A percentile compares a stretch with the other conserved stretches of the same genome.
Evolutionary conservation across 805 yeast species (phyloP).

Genomic region (Kurtzmaniella cleridarum): DNA sequence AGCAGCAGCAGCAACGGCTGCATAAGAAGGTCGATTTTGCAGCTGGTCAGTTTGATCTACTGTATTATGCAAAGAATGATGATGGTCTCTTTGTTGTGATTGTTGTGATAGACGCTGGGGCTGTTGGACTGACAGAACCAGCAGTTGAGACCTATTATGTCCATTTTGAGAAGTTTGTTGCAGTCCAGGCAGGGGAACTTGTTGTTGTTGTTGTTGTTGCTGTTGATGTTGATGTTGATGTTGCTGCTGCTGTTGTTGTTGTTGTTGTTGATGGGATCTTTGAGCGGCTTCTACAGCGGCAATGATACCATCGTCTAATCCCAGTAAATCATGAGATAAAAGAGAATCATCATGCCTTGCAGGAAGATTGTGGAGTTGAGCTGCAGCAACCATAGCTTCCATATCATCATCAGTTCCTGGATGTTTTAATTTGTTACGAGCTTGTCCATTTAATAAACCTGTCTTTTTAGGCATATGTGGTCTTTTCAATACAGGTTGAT

Average conservation of each 20-base stretch:
- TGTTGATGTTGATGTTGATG: slow-evolving; percentile 12
- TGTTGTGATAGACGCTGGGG: not conserved
- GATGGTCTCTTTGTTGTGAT: slow-evolving; percentile 7
- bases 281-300: slow-evolving; percentile 62
- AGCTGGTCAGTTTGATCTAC: slow-evolving; percentile 5
- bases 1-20: slow-evolving; percentile 33
- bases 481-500: slow-evolving; percentile 4
- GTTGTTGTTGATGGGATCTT: slow-evolving; percentile 25
- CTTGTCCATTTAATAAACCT: not conserved
- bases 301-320: slow-evolving; percentile 42
- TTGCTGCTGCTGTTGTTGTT: slow-evolving; percentile 14
- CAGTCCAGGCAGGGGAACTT: too few relatives aligned
- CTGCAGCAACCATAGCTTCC: slow-evolving; percentile 31
- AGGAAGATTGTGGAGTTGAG: slow-evolving; percentile 20
- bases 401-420: slow-evolving; percentile 17
- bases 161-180: too few relatives aligned
- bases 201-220: slow-evolving; percentile 11
- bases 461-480: not conserved
- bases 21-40: slow-evolving; percentile 17
- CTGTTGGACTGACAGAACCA: too few relatives aligned
- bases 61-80: slow-evolving; percentile 9
- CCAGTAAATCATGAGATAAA: slow-evolving; percentile 37
- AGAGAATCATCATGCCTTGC: slow-evolving; percentile 25
- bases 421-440: not conserved
- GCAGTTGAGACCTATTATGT: too few relatives aligned